Conservation (phyloP, 164 flowering plant species). For the Pachysandra terminalis region DNA sequence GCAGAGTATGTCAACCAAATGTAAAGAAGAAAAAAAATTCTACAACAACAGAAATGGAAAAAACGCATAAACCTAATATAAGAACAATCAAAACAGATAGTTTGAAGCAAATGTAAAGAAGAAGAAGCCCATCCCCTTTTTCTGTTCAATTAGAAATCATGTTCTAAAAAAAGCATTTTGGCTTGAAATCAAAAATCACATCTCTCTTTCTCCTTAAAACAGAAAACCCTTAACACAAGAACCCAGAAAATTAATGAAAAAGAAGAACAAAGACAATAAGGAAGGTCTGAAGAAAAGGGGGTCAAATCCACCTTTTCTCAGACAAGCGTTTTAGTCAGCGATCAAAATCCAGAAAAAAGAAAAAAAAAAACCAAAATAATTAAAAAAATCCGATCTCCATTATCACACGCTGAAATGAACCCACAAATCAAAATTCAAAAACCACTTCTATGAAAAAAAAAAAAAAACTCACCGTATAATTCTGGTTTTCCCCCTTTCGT, state of each 20-base stretch:
- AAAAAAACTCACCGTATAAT: slow-evolving; percentile 10
- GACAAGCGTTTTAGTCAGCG: slow-evolving; percentile 12
- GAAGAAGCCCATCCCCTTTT: background rate
- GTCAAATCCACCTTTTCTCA: slow-evolving; percentile 14
- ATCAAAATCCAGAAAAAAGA: slow-evolving; percentile 16
- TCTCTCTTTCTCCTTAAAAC: slow-evolving; percentile 5
- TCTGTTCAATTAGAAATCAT: background rate
- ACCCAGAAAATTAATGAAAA: slow-evolving; percentile 2
- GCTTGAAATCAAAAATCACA: slow-evolving; percentile 4
- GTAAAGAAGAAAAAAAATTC: too few relatives aligned
- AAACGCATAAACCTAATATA: background rate
- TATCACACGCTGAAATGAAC: slow-evolving; percentile 2
- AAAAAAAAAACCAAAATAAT: background rate
- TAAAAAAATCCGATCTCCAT: slow-evolving; percentile 6
- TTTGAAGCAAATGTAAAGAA: background rate
- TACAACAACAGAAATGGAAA: background rate
- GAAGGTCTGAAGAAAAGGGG: background rate
- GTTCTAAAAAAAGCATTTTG: background rate
- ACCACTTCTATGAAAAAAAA: background rate
- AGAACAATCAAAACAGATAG: slow-evolving; percentile 6
- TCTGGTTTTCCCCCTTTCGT: background rate
- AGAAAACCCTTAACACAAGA: background rate
- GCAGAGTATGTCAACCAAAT: too few relatives aligned
- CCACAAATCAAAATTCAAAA: slow-evolving; percentile 11
- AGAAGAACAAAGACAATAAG: background rate